These are phyloP conservation scores for Annulohypoxylon nitens DNA, from an alignment of 495 filamentous ascomycete genomes.

Conservation along the genomic window DNA sequence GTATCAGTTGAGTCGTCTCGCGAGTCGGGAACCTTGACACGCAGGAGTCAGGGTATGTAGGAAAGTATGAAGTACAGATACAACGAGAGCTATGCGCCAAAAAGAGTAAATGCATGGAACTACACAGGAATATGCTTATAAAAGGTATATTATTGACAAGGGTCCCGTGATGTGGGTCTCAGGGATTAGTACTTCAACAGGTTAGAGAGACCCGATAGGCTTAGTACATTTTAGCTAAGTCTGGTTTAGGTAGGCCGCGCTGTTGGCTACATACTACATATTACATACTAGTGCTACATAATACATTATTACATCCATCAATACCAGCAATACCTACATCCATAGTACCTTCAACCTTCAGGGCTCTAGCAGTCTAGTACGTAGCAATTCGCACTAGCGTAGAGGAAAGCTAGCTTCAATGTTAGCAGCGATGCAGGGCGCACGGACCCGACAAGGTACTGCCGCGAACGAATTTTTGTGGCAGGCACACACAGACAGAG, in stretches of 20 bases:
- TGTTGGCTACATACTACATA: conserved; percentile 23
- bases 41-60: conserved; percentile 43
- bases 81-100: conserved; percentile 26
- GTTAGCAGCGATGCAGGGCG: not conserved
- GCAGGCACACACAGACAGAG: conserved; percentile 26
- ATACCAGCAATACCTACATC: too few species aligned
- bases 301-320: conserved; percentile 2
- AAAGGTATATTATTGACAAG: conserved; percentile 11
- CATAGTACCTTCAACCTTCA: too few species aligned
- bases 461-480: conserved; percentile 44
- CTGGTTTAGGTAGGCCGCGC: conserved; percentile 14
- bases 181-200: conserved; percentile 43
- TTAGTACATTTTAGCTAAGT: conserved; percentile 4
- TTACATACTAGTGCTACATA: not conserved
- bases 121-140: conserved; percentile 29
- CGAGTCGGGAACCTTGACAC: conserved; percentile 45
- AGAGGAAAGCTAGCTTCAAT: not conserved
- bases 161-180: conserved; percentile 18
- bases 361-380: too few species aligned
- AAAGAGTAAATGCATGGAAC: conserved; percentile 1
- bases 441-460: conserved; percentile 31
- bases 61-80: conserved; percentile 33
- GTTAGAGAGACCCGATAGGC: conserved; percentile 38
- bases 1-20: conserved; percentile 40
- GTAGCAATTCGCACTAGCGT: not conserved